These are phyloP conservation scores for Diaporthe helianthi DNA, from an alignment of 2,329 filamentous ascomycete genomes.

Conservation along the genomic window DNA sequence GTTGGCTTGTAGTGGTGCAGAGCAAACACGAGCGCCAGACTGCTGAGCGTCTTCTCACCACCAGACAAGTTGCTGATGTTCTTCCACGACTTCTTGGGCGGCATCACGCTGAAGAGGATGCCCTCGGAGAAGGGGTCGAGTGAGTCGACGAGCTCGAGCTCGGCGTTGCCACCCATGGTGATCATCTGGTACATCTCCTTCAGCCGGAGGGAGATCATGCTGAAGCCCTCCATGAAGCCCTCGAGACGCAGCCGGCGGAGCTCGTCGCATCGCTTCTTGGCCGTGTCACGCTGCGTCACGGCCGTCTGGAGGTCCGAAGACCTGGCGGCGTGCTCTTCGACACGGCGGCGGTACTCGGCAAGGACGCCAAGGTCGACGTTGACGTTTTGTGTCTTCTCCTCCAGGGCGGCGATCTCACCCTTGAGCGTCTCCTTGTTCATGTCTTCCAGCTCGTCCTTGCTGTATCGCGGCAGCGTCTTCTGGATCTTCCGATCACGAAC, in stretches of 20 bases:
- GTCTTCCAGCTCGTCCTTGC: conserved; percentile 70
- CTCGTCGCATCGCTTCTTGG: conserved; percentile 92
- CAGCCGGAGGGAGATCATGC: conserved; percentile 87
- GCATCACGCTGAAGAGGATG: conserved; percentile 98
- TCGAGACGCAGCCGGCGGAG: conserved; percentile 88
- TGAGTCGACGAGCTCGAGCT: conserved; percentile 94
- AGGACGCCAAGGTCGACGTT: conserved; percentile 85
- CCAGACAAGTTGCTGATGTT: conserved; percentile 96
- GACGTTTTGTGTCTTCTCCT: conserved; percentile 80
- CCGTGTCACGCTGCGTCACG: conserved; percentile 78
- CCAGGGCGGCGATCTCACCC: conserved; percentile 66
- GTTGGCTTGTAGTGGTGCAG: conserved; percentile 98
- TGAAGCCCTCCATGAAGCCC: conserved; percentile 98
- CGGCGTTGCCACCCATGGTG: conserved; percentile 98
- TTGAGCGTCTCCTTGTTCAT: conserved; percentile 70
- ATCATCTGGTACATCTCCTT: conserved; percentile 99
- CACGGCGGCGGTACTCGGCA: conserved; percentile 49
- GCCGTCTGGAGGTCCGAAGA: conserved; percentile 85
- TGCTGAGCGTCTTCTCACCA: conserved; percentile 96
- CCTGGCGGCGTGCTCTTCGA: conserved; percentile 49
- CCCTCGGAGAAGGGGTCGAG: conserved; percentile 97
- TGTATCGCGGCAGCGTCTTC: conserved; percentile 78
- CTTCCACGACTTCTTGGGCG: conserved; percentile 99
- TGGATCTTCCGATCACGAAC: conserved; percentile 45
- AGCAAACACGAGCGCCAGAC: conserved; percentile 94